Evolutionary conservation across 2,329 filamentous ascomycete species (phyloP).

Genomic region (Fusarium albosuccineum): DNA sequence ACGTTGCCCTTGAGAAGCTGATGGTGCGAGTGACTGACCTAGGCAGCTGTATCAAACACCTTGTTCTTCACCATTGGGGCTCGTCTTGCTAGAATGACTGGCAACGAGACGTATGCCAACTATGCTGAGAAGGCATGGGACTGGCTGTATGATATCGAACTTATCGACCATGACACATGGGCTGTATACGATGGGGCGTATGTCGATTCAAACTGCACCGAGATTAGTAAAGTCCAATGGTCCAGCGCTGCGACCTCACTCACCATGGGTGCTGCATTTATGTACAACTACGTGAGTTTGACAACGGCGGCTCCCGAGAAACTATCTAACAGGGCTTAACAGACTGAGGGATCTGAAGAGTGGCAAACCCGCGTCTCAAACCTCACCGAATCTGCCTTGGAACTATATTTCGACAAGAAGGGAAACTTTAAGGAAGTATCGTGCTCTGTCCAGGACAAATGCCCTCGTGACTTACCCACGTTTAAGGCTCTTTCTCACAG

Average conservation of each 20-base stretch:
- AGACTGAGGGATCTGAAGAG: slow-evolving; percentile 32
- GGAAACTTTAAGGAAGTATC: slow-evolving; percentile 73
- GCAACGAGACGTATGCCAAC: slow-evolving; percentile 72
- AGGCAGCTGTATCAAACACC: slow-evolving; percentile 67
- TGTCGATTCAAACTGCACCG: slow-evolving; percentile 68
- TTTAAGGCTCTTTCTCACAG: slow-evolving; percentile 79
- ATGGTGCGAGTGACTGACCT: not conserved
- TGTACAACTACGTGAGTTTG: slow-evolving; percentile 72
- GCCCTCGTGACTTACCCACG: slow-evolving; percentile 76
- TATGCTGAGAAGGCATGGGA: slow-evolving; percentile 73
- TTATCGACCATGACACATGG: slow-evolving; percentile 71
- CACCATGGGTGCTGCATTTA: slow-evolving; percentile 72
- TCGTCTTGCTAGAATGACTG: slow-evolving; percentile 77
- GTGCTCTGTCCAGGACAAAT: slow-evolving; percentile 70
- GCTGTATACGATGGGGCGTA: slow-evolving; percentile 74
- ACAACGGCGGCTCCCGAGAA: no score
- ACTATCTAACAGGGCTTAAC: no score
- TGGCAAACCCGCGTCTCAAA: slow-evolving; percentile 70
- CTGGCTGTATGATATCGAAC: slow-evolving; percentile 66
- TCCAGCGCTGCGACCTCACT: slow-evolving; percentile 74
- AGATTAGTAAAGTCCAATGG: slow-evolving; percentile 72
- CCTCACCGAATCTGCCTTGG: slow-evolving; percentile 62
- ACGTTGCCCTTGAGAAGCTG: slow-evolving; percentile 25
- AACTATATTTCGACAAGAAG: slow-evolving; percentile 64
- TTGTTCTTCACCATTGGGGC: slow-evolving; percentile 75